phyloP scores from a whole-genome alignment of 805 yeast species.

The Tetrapisispora taiwanensis region DNA sequence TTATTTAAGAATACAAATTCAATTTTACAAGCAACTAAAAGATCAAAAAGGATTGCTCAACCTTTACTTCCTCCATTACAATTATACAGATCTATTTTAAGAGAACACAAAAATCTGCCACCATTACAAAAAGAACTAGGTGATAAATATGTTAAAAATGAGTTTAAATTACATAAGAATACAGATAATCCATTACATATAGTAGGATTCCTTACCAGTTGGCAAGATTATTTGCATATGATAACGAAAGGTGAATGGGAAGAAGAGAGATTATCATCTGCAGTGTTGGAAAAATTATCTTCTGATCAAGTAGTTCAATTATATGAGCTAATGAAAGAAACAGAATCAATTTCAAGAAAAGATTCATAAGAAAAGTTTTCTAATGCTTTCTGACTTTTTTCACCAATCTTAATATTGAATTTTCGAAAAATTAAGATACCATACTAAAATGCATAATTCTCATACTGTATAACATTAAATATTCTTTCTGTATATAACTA shows the following conservation, averaged over 20 bases:
- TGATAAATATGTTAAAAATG: constrained; percentile 80
- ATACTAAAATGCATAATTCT: too few species aligned
- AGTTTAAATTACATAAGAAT: constrained; percentile 72
- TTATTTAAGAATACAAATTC: constrained; percentile 4
- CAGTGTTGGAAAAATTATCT: constrained; percentile 68
- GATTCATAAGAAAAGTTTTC: background rate
- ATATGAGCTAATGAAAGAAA: constrained; percentile 71
- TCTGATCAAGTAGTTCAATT: constrained; percentile 84
- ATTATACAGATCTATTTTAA: constrained; percentile 66
- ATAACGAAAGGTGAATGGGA: constrained; percentile 57
- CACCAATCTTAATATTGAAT: too few species aligned
- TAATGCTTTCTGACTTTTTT: too few species aligned
- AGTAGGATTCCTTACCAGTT: constrained; percentile 83
- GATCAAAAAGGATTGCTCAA: background rate
- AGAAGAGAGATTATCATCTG: constrained; percentile 49
- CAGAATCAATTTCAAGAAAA: constrained; percentile 21
- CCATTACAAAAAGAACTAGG: constrained; percentile 67
- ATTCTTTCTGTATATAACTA: too few species aligned
- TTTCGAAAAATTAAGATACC: too few species aligned
- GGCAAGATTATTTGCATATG: constrained; percentile 76
- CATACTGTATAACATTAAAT: too few species aligned
- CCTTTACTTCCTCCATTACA: constrained; percentile 74
- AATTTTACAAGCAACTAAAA: constrained; percentile 8
- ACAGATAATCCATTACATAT: constrained; percentile 88
- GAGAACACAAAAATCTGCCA: constrained; percentile 71